Evolutionary conservation across 2,329 filamentous ascomycete genomes (phyloP).

Genomic region (Aureobasidium lini): DNA sequence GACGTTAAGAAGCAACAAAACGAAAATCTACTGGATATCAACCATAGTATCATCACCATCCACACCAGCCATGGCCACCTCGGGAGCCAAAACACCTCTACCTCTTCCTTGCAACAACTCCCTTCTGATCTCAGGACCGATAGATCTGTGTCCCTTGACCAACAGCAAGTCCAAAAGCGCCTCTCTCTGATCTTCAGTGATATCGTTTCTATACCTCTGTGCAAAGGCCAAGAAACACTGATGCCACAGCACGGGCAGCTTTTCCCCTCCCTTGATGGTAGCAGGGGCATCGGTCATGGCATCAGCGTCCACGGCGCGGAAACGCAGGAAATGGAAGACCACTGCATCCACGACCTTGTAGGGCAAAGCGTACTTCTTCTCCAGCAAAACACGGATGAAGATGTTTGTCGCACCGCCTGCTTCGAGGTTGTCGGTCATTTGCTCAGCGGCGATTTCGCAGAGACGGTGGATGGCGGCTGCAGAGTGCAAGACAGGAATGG

Average conservation of each 20-base stretch:
- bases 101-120: slow-evolving; percentile 84
- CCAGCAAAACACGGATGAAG: slow-evolving; percentile 85
- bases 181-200: slow-evolving; percentile 91
- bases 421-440: slow-evolving; percentile 74
- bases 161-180: slow-evolving; percentile 80
- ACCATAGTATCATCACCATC: slow-evolving; percentile 89
- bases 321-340: slow-evolving; percentile 94
- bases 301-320: slow-evolving; percentile 56
- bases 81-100: slow-evolving; percentile 63
- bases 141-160: slow-evolving; percentile 74
- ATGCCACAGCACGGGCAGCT: slow-evolving; percentile 88
- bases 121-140: slow-evolving; percentile 83
- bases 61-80: slow-evolving; percentile 39
- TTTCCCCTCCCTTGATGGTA: slow-evolving; percentile 35
- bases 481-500: slow-evolving; percentile 84
- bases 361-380: slow-evolving; percentile 94
- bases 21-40: slow-evolving; percentile 26
- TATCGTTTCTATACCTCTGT: slow-evolving; percentile 89
- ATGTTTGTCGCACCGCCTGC: slow-evolving; percentile 88
- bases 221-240: slow-evolving; percentile 89
- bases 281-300: slow-evolving; percentile 43
- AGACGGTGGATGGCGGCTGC: slow-evolving; percentile 84
- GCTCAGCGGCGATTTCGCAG: slow-evolving; percentile 89
- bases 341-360: slow-evolving; percentile 91
- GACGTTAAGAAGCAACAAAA: slow-evolving; percentile 4